phyloP scores from a whole-genome alignment of 2,329 filamentous ascomycete genomes.

The Aspergillus sp. region DNA sequence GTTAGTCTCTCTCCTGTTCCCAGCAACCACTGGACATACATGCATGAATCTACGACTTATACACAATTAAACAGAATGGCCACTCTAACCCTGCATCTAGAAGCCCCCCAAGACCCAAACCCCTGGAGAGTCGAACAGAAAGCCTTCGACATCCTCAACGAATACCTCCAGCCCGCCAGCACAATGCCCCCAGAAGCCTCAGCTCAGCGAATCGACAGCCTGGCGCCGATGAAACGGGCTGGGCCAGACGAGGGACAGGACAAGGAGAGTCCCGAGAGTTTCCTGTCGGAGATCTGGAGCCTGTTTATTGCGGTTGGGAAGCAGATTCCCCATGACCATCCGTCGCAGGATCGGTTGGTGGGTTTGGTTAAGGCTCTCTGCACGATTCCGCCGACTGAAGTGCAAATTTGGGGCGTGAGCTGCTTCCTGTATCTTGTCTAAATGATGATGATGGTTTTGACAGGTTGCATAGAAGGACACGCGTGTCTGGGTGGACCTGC shows the following conservation, averaged over 20 bases:
- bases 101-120: neutral
- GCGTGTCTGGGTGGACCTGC: too few species aligned
- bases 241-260: neutral
- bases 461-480: too few species aligned
- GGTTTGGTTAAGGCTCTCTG: neutral
- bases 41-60: too few species aligned
- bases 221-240: neutral
- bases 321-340: neutral
- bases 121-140: neutral
- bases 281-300: neutral
- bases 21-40: too few species aligned
- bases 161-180: neutral
- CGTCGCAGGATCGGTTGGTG: neutral
- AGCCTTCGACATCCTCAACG: neutral
- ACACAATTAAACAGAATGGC: too few species aligned
- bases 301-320: neutral
- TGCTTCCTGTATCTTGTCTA: too few species aligned
- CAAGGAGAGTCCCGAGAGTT: neutral
- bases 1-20: too few species aligned
- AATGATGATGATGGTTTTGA: too few species aligned
- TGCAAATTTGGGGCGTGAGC: too few species aligned
- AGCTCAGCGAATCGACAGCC: neutral
- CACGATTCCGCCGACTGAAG: too few species aligned
- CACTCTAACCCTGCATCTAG: neutral
- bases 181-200: neutral